These are phyloP conservation scores for Cystobasidium tubakii DNA, from an alignment of 768 basidiomycete species.

Conservation along the genomic window DNA sequence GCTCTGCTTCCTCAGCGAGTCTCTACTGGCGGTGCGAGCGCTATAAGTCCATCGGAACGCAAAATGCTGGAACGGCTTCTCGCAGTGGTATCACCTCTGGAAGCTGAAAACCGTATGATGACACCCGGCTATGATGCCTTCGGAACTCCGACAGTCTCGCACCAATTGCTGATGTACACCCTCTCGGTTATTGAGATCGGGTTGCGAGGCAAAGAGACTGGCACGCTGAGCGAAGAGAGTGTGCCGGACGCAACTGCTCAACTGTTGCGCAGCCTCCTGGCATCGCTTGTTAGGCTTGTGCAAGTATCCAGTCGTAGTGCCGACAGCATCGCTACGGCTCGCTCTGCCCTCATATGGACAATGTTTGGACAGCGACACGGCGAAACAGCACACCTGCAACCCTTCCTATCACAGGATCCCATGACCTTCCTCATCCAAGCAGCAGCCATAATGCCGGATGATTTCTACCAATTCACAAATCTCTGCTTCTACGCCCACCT, in stretches of 20 bases:
- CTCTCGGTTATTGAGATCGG: conserved; percentile 73
- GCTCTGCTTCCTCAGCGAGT: neutral
- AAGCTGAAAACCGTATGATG: conserved; percentile 60
- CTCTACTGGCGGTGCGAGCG: neutral
- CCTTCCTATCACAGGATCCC: conserved; percentile 81
- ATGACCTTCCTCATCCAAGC: conserved; percentile 83
- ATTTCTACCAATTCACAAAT: conserved; percentile 78
- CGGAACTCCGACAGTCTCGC: conserved; percentile 56
- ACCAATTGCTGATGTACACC: conserved; percentile 85
- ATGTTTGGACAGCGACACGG: conserved; percentile 19
- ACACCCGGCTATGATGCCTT: conserved; percentile 61
- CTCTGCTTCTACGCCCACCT: conserved; percentile 85
- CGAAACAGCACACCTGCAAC: conserved; percentile 64
- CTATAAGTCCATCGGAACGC: conserved; percentile 45
- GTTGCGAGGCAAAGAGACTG: conserved; percentile 61
- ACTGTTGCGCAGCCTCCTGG: conserved; percentile 70
- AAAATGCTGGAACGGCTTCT: conserved; percentile 86
- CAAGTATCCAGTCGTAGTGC: neutral
- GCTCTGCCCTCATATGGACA: conserved; percentile 19
- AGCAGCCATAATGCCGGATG: conserved; percentile 80
- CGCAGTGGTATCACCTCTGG: conserved; percentile 68
- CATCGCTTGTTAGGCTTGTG: conserved; percentile 54
- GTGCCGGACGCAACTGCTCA: conserved; percentile 69
- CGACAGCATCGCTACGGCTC: neutral
- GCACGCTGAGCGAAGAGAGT: conserved; percentile 63